phyloP scores from a whole-genome alignment of 1,284 basidiomycete genomes.

The Malassezia sympodialis region DNA sequence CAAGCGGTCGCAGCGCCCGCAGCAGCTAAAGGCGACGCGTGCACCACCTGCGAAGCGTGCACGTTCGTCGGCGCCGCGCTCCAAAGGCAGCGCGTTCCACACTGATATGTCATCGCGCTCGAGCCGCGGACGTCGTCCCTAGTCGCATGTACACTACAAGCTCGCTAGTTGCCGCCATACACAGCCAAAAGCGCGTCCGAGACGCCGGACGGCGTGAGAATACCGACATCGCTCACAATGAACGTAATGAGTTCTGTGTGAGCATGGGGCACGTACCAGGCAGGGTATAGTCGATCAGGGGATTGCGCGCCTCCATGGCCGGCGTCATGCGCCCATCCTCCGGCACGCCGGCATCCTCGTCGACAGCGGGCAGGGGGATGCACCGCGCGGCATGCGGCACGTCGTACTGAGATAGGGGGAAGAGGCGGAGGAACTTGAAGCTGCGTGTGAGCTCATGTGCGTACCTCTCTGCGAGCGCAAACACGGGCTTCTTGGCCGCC shows the following conservation, averaged over 20 bases:
- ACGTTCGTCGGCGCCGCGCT: conserved; percentile 5
- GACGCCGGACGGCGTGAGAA: conserved; percentile 79
- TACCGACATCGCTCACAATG: conserved; percentile 82
- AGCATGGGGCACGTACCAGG: conserved; percentile 37
- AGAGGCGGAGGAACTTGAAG: conserved; percentile 94
- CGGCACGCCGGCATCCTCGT: not conserved
- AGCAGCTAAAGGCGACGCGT: conserved; percentile 29
- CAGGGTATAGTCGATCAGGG: conserved; percentile 42
- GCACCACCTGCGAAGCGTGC: conserved; percentile 17
- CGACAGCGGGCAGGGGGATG: conserved; percentile 25
- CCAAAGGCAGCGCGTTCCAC: conserved; percentile 18
- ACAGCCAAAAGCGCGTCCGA: conserved; percentile 81
- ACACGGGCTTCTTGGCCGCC: conserved; percentile 87
- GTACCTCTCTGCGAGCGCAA: conserved; percentile 70
- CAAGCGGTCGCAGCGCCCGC: conserved; percentile 35
- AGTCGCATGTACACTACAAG: not conserved
- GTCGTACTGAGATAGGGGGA: conserved; percentile 92
- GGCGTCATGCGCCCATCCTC: conserved; percentile 22
- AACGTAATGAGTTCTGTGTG: conserved; percentile 68
- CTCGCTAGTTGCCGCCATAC: conserved; percentile 52
- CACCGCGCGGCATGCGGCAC: conserved; percentile 54
- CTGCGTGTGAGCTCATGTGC: conserved; percentile 40
- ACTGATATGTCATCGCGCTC: conserved; percentile 17
- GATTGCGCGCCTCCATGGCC: conserved; percentile 35
- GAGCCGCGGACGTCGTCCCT: not conserved